Evolutionary conservation across 176 grass and related monocot genomes (phyloP), one percentile per base, ranked within the genome.

Genomic region (Avena eriantha): DNA sequence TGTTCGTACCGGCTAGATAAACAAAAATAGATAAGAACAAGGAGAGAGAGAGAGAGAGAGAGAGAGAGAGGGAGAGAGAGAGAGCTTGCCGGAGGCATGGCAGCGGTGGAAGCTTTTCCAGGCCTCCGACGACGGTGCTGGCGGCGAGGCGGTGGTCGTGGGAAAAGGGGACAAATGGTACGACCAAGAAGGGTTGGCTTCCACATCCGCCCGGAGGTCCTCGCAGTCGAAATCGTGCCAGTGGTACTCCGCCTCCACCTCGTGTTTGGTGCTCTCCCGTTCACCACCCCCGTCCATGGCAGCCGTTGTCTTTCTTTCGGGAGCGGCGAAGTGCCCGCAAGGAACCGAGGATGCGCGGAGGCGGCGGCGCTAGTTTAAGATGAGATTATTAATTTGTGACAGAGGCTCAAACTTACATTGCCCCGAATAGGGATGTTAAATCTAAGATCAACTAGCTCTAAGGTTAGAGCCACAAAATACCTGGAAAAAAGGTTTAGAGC

Each of bases 21-120:
- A 26, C n/a, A 19, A 13, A 22, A 65, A 10, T 10, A n/a, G 11
- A 34, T 4, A 7, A 71, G 45, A 63, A 36, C 35, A 36, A 55
- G 48, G 36, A 0, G 16, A 34, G 33, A 14, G 8, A 16, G 16
- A 4, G 17, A 60, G 51, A 43, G 35, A 23, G 18, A 14, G 3
- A 0, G n/a, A n/a, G n/a, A n/a, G n/a, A n/a, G n/a, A n/a, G n/a
- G n/a, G n/a, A n/a, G 34, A 56, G 33, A 46, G 10, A 13, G 66
- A 98, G 80, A 98, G 95, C 47, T 78, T 95, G 53, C 90, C 96
- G 13, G 88, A 87, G 45, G 91, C 79, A 55, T 98, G 96, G 56
- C 92, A 88, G 41, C 84, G 91, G 86, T 98, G 96, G 90, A 98
- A 98, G 89, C 82, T 91, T 80, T 78, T 95, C 96, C 93, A 98